phyloP scores from a whole-genome alignment of 1,284 basidiomycete species.

The Cutaneotrichosporon daszewskae region DNA sequence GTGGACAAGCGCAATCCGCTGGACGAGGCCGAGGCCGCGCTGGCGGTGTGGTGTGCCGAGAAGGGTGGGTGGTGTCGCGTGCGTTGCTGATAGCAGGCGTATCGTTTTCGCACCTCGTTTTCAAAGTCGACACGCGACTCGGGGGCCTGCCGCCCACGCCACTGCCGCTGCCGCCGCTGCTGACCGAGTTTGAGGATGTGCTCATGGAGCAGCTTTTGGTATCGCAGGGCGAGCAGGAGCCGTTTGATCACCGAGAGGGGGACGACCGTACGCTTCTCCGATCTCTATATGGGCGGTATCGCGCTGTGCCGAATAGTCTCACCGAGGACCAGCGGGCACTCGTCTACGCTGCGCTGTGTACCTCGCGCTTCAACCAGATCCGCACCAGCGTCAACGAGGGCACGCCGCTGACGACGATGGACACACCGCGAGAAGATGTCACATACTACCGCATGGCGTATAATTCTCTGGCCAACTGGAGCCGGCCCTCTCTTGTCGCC shows the following conservation, averaged over 20 bases:
- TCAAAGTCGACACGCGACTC: conserved; percentile 15
- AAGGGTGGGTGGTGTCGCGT: neutral
- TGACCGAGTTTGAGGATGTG: conserved; percentile 15
- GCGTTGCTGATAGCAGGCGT: neutral
- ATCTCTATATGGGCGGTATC: conserved; percentile 18
- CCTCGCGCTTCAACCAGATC: conserved; percentile 15
- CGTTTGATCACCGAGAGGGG: neutral
- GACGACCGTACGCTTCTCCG: conserved; percentile 5
- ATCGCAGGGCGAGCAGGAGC: conserved; percentile 1
- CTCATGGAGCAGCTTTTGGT: conserved; percentile 17
- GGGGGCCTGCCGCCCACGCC: conserved; percentile 5
- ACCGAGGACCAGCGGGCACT: conserved; percentile 21
- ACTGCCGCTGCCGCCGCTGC: conserved; percentile 7
- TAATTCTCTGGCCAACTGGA: conserved; percentile 18
- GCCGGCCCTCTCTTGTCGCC: conserved; percentile 18
- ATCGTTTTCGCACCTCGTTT: conserved; percentile 10
- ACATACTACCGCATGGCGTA: conserved; percentile 27
- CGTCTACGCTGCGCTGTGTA: conserved; percentile 20
- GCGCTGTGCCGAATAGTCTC: conserved; percentile 18
- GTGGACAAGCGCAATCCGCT: conserved; percentile 12
- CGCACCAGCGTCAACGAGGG: neutral
- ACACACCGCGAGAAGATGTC: conserved; percentile 19
- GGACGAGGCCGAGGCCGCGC: conserved; percentile 11
- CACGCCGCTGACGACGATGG: neutral
- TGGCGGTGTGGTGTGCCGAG: conserved; percentile 11